These are phyloP conservation scores for Triticum turgidum DNA, from an alignment of 176 grass and related monocot species.

Conservation along the genomic window DNA sequence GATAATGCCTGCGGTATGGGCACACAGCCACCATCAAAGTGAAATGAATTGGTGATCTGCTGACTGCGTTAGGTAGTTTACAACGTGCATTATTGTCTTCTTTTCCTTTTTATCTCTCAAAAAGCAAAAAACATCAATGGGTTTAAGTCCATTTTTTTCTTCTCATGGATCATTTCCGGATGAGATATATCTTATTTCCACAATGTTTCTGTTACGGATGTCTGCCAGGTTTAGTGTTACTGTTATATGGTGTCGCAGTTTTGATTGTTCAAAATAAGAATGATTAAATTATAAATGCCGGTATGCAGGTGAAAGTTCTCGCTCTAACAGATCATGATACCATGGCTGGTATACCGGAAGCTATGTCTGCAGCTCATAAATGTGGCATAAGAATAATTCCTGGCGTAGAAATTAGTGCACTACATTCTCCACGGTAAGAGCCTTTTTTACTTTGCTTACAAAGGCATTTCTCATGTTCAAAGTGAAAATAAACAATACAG, in stretches of 20 bases:
- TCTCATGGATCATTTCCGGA: background rate
- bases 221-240: background rate
- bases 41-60: background rate
- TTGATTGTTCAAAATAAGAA: slow-evolving; percentile 19
- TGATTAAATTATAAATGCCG: slow-evolving; percentile 31
- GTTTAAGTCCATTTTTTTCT: background rate
- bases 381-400: slow-evolving; percentile 92
- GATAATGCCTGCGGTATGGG: background rate
- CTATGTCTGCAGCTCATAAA: slow-evolving; percentile 58
- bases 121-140: background rate
- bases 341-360: slow-evolving; percentile 87
- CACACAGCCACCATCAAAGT: background rate
- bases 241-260: background rate
- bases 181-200: background rate
- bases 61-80: background rate
- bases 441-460: background rate
- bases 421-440: slow-evolving; percentile 72
- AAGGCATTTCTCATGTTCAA: background rate
- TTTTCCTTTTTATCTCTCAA: background rate
- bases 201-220: background rate
- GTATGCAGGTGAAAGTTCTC: slow-evolving; percentile 83
- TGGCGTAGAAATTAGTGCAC: slow-evolving; percentile 87
- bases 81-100: background rate
- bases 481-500: background rate
- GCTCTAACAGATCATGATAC: slow-evolving; percentile 96